Evolutionary conservation across 305 asterid genomes (phyloP).

Genomic region (Fraxinus nigra): DNA sequence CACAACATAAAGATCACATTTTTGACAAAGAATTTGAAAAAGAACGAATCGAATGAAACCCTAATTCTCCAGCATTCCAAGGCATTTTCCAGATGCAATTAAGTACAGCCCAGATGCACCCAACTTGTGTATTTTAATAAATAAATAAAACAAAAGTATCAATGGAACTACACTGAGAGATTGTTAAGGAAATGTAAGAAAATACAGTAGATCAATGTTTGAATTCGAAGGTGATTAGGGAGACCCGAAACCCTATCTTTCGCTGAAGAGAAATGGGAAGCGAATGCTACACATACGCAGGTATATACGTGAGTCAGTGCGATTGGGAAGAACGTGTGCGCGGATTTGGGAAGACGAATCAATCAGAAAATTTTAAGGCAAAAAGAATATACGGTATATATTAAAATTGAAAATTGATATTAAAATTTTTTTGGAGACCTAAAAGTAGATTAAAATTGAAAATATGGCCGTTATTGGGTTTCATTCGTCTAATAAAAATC

Average conservation of each 20-base stretch:
- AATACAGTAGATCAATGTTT: constrained; percentile 32
- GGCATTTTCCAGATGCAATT: constrained; percentile 14
- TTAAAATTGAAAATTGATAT: too few relatives aligned
- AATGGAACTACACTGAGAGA: constrained; percentile 4
- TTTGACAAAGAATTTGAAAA: constrained; percentile 9
- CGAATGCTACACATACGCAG: neutral
- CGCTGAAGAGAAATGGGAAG: constrained; percentile 7
- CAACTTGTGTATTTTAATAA: neutral
- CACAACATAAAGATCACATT: constrained; percentile 11
- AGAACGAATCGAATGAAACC: constrained; percentile 18
- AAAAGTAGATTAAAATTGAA: too few relatives aligned
- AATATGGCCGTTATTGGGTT: too few relatives aligned
- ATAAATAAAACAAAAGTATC: constrained; percentile 22
- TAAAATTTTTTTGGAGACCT: too few relatives aligned
- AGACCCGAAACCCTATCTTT: constrained; percentile 29
- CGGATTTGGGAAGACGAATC: neutral
- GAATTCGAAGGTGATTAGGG: constrained; percentile 13
- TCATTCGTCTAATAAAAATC: too few relatives aligned
- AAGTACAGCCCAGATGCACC: neutral
- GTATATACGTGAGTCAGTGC: neutral
- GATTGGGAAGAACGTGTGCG: neutral
- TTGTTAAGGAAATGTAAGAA: constrained; percentile 23
- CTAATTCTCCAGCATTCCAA: constrained; percentile 16
- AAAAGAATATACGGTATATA: neutral
- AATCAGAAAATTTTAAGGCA: neutral